Evolutionary conservation across 2,329 filamentous ascomycete genomes (phyloP).

Genomic region (Monilinia fructicola): DNA sequence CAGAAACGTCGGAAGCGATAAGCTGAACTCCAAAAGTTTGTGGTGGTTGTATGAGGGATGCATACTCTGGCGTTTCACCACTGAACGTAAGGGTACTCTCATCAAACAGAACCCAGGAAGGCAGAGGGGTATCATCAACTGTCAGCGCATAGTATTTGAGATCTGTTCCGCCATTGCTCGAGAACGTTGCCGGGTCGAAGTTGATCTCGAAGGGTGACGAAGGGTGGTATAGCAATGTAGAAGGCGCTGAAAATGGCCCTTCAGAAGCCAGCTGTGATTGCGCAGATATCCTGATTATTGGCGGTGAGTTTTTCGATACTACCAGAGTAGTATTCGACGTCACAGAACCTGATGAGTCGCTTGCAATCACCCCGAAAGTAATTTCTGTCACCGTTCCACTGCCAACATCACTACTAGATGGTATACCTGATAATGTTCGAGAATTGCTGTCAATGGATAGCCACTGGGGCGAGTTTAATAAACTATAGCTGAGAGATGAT

Average conservation of each 20-base stretch:
- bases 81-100: conserved; percentile 61
- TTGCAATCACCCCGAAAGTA: conserved; percentile 65
- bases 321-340: conserved; percentile 69
- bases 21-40: conserved; percentile 71
- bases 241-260: conserved; percentile 60
- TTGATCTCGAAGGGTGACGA: conserved; percentile 53
- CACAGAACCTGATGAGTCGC: conserved; percentile 62
- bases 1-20: conserved; percentile 76
- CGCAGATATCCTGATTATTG: conserved; percentile 56
- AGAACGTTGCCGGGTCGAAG: conserved; percentile 63
- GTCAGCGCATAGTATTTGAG: conserved; percentile 77
- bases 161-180: conserved; percentile 42
- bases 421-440: conserved; percentile 70
- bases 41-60: conserved; percentile 63
- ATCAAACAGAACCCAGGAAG: conserved; percentile 82
- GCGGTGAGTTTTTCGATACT: conserved; percentile 59
- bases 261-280: conserved; percentile 57
- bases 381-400: conserved; percentile 50
- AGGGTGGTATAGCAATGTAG: conserved; percentile 57
- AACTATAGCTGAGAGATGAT: conserved; percentile 61
- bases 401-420: conserved; percentile 54
- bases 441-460: conserved; percentile 65
- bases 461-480: conserved; percentile 69
- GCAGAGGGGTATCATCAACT: conserved; percentile 75
- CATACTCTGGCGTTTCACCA: conserved; percentile 66